Conservation (phyloP, 176 grass and related monocot genomes). For the Oryza officinalis region DNA sequence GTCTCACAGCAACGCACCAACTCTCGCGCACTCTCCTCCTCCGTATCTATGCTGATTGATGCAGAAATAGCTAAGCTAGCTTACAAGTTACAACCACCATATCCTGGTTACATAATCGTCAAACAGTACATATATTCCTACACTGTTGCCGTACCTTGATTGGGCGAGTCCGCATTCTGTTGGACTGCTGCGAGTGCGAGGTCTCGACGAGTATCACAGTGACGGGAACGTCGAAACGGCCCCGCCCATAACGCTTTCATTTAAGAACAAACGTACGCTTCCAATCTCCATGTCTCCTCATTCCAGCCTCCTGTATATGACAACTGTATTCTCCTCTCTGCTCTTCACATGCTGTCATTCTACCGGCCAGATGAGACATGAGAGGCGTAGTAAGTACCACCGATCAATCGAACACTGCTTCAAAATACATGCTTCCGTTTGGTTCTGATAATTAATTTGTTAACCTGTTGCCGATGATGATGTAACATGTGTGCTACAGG, state of each 20-base stretch:
- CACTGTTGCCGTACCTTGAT: neutral
- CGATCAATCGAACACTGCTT: neutral
- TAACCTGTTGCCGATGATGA: neutral
- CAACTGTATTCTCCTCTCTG: neutral
- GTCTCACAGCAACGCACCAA: neutral
- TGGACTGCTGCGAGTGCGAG: neutral
- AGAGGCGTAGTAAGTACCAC: neutral
- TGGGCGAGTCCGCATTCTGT: neutral
- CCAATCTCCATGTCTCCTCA: neutral
- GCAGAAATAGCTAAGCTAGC: neutral
- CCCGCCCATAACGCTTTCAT: neutral
- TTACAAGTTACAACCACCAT: too few species aligned
- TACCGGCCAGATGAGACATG: neutral
- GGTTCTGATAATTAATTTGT: neutral
- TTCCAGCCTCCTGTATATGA: neutral
- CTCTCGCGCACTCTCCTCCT: neutral
- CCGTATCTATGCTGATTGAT: neutral
- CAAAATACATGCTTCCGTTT: too few species aligned
- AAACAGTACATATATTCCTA: neutral
- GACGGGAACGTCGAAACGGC: neutral
- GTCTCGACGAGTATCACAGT: neutral
- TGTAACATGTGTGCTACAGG: neutral
- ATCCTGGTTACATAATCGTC: neutral
- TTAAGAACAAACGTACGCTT: neutral
- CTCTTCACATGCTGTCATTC: neutral